These are phyloP conservation scores for Ciborinia camelliae DNA, from an alignment of 2,329 filamentous ascomycete genomes.

Conservation along the genomic window DNA sequence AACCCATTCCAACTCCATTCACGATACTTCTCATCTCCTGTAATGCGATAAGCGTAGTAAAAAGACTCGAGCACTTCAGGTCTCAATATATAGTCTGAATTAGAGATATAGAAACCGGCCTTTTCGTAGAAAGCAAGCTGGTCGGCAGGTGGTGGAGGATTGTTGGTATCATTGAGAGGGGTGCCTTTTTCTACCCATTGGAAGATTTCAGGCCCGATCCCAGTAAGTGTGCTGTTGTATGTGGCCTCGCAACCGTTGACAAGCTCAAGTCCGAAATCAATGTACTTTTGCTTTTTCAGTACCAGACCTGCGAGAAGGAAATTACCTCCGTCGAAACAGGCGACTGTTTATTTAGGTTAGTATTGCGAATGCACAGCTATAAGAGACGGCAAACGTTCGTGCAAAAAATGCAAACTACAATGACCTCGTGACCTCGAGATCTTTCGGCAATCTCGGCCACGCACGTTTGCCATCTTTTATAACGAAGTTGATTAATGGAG, in stretches of 20 bases:
- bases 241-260: conserved; percentile 71
- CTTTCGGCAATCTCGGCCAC: background rate
- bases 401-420: background rate
- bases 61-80: conserved; percentile 80
- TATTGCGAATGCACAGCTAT: background rate
- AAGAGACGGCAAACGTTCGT: no score
- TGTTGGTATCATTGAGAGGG: conserved; percentile 40
- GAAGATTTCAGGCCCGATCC: conserved; percentile 71
- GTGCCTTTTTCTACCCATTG: conserved; percentile 51
- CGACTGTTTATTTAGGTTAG: conserved; percentile 46
- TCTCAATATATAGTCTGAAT: conserved; percentile 62
- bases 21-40: conserved; percentile 71
- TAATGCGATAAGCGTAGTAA: conserved; percentile 84
- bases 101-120: conserved; percentile 69
- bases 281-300: conserved; percentile 62
- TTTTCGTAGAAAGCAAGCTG: conserved; percentile 59
- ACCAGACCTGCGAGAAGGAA: conserved; percentile 78
- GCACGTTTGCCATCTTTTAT: background rate
- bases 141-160: conserved; percentile 41
- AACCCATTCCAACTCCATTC: conserved; percentile 84
- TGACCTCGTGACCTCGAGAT: background rate
- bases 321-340: conserved; percentile 81
- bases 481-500: no score
- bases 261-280: conserved; percentile 70
- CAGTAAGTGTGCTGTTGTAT: conserved; percentile 64